phyloP scores from a whole-genome alignment of 2,329 filamentous ascomycete genomes.

The Nothophaeocryptopus gaeumannii region DNA sequence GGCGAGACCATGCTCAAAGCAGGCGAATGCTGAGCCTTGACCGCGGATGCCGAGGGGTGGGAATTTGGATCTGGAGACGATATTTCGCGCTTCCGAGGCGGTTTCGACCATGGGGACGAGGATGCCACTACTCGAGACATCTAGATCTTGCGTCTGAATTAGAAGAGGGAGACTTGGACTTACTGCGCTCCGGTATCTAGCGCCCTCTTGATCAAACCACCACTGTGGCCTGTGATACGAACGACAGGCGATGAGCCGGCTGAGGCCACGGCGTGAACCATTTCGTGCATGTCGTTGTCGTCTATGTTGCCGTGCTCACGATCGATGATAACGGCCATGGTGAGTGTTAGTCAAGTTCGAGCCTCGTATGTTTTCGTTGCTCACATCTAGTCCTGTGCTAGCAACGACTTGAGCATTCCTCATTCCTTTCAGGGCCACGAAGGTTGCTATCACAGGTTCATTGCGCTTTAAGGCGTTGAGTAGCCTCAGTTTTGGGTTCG shows the following conservation, averaged over 20 bases:
- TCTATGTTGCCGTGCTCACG: constrained; percentile 57
- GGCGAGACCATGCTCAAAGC: constrained; percentile 54
- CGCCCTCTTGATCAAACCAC: constrained; percentile 58
- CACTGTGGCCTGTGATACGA: constrained; percentile 52
- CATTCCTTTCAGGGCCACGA: constrained; percentile 49
- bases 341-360: background rate
- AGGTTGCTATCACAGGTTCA: constrained; percentile 24
- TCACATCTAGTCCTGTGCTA: constrained; percentile 53
- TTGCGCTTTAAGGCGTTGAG: constrained; percentile 3
- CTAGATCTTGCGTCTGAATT: no score
- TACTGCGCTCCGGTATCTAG: constrained; percentile 55
- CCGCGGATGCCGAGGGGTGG: constrained; percentile 52
- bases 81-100: constrained; percentile 36
- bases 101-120: constrained; percentile 50
- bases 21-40: constrained; percentile 54
- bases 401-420: constrained; percentile 56
- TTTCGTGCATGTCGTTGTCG: constrained; percentile 53
- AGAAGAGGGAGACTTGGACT: no score
- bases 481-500: constrained; percentile 4
- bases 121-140: no score
- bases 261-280: constrained; percentile 46
- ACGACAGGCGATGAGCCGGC: constrained; percentile 42
- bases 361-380: background rate
- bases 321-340: constrained; percentile 57
- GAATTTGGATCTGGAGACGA: constrained; percentile 54